Conservation (phyloP, 192 early-diverging fungal genomes). For the Coemansia sp. region DNA sequence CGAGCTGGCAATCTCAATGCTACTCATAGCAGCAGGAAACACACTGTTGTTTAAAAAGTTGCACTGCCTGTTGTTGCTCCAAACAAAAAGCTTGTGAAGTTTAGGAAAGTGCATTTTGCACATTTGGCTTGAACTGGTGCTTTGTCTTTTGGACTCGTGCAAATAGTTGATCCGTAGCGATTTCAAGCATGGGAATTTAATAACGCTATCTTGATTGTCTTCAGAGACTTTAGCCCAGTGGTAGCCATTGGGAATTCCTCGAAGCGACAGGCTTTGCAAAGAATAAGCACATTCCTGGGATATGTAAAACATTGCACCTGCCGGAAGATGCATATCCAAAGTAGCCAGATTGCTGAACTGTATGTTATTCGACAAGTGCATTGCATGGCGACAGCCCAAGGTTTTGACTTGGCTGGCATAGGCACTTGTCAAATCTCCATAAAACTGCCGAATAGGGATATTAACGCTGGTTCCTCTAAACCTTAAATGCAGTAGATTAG, state of each 20-base stretch:
- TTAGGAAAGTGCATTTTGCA: constrained; percentile 8
- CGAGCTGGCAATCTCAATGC: constrained; percentile 5
- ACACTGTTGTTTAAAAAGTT: background rate
- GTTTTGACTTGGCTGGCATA: background rate
- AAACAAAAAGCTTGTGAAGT: constrained; percentile 3
- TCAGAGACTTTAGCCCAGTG: background rate
- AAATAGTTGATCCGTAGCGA: background rate
- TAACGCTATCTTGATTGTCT: background rate
- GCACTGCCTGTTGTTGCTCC: background rate
- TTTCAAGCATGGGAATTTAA: background rate
- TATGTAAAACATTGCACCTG: background rate
- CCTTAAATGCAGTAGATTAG: background rate
- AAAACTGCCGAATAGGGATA: background rate
- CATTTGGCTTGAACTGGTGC: no score
- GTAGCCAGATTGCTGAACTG: background rate
- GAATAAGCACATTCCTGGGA: constrained; percentile 2
- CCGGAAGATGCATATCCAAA: constrained; percentile 1
- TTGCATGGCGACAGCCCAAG: constrained; percentile 1
- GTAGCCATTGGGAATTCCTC: constrained; percentile 4
- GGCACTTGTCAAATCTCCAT: background rate
- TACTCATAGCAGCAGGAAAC: constrained; percentile 7
- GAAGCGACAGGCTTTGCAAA: background rate
- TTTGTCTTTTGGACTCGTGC: background rate
- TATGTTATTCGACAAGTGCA: background rate
- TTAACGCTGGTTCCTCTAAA: constrained; percentile 2